These are phyloP conservation scores for Vigna nakashimae DNA, from an alignment of 306 rosid genomes.

Conservation along the genomic window DNA sequence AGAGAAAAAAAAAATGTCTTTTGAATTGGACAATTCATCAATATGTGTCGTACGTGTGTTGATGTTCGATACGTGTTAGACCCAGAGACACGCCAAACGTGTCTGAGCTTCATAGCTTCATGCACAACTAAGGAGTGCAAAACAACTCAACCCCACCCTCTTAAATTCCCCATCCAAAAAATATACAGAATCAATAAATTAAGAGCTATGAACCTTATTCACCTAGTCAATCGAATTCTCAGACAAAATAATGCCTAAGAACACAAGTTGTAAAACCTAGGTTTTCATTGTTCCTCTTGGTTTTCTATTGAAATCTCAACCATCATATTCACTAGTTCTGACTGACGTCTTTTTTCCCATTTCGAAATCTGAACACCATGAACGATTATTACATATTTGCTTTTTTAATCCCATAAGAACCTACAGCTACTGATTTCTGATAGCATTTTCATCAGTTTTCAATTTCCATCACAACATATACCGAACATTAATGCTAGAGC, in stretches of 20 bases:
- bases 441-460: constrained; percentile 28
- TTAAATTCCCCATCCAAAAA: no score
- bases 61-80: no score
- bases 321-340: not conserved
- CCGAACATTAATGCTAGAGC: constrained; percentile 35
- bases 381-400: constrained; percentile 10
- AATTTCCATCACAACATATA: constrained; percentile 31
- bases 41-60: no score
- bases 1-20: no score
- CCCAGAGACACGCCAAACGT: no score
- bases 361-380: constrained; percentile 1
- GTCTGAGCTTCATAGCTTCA: no score
- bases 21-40: no score
- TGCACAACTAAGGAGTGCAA: no score
- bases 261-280: not conserved
- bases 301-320: constrained; percentile 16
- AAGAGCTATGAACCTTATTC: no score
- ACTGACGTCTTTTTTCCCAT: constrained; percentile 17
- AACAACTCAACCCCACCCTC: no score
- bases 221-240: no score
- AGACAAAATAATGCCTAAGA: not conserved
- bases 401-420: constrained; percentile 7
- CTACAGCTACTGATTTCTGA: constrained; percentile 19
- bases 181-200: no score
- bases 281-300: constrained; percentile 21